Percentiles rank a stretch among this genome's conserved stretches.
Conservation (phyloP, 768 basidiomycete genomes). For the Collybia sp. region DNA sequence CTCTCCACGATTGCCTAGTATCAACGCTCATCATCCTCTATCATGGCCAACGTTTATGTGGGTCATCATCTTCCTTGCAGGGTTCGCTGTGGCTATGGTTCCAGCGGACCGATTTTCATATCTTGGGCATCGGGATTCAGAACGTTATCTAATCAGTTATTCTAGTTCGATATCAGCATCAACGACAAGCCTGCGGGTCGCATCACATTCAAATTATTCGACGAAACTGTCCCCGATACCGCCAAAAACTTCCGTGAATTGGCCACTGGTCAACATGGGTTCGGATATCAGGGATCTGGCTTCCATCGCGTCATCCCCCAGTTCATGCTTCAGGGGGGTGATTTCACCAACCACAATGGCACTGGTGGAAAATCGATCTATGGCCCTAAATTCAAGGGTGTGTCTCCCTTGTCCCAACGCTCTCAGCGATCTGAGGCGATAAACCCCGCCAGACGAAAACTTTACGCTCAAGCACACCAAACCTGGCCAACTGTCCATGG, state of each 20-base stretch:
- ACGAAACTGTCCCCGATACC: constrained; percentile 72
- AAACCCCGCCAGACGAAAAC: constrained; percentile 67
- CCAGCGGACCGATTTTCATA: neutral
- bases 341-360: constrained; percentile 68
- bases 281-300: constrained; percentile 57
- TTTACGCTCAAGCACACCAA: constrained; percentile 72
- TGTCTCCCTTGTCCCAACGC: constrained; percentile 10
- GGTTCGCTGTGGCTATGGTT: neutral
- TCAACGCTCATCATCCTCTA: constrained; percentile 10
- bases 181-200: constrained; percentile 36
- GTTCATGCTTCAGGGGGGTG: constrained; percentile 92
- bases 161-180: constrained; percentile 66
- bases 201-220: constrained; percentile 83
- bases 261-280: constrained; percentile 70
- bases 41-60: constrained; percentile 36
- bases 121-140: neutral
- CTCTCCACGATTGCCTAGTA: neutral
- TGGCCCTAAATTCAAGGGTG: constrained; percentile 62
- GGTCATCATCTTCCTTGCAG: constrained; percentile 9
- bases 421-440: constrained; percentile 1
- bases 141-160: constrained; percentile 3
- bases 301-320: constrained; percentile 84
- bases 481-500: constrained; percentile 69
- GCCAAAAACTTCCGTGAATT: constrained; percentile 87
- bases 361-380: constrained; percentile 83